phyloP scores from a whole-genome alignment of 306 rosid genomes.

The Sechiopsis laciniata region DNA sequence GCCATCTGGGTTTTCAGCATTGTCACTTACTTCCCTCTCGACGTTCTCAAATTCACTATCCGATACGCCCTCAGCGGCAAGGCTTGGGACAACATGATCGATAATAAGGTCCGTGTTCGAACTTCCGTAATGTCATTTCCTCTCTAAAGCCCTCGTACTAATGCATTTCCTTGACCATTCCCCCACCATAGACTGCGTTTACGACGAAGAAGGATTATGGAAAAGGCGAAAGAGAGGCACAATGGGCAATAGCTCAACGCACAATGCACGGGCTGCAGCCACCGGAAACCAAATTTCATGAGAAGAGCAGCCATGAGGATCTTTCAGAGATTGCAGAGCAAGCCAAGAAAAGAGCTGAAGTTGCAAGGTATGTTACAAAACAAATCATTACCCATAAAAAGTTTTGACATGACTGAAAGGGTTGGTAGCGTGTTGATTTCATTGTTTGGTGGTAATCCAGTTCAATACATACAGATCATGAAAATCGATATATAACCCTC shows the following conservation, averaged over 20 bases:
- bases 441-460: no score
- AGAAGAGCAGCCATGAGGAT: slow-evolving; percentile 28
- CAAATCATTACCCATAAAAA: neutral
- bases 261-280: slow-evolving; percentile 57
- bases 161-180: neutral
- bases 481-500: no score
- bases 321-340: slow-evolving; percentile 67
- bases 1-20: slow-evolving; percentile 66
- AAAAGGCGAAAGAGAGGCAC: slow-evolving; percentile 72
- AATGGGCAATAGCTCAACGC: slow-evolving; percentile 73
- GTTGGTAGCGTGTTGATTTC: no score
- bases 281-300: slow-evolving; percentile 29
- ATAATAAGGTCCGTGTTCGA: slow-evolving; percentile 34
- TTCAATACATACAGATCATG: no score
- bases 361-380: slow-evolving; percentile 48
- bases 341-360: slow-evolving; percentile 77
- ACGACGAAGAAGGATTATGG: slow-evolving; percentile 73
- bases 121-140: neutral
- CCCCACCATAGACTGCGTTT: slow-evolving; percentile 52
- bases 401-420: neutral
- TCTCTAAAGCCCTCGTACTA: neutral
- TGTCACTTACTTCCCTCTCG: slow-evolving; percentile 80
- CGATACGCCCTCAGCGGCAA: slow-evolving; percentile 51
- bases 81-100: slow-evolving; percentile 65
- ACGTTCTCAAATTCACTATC: slow-evolving; percentile 56